phyloP scores from a whole-genome alignment of 108 stramenopile species.

The Pseudonitzschia multistriata region DNA sequence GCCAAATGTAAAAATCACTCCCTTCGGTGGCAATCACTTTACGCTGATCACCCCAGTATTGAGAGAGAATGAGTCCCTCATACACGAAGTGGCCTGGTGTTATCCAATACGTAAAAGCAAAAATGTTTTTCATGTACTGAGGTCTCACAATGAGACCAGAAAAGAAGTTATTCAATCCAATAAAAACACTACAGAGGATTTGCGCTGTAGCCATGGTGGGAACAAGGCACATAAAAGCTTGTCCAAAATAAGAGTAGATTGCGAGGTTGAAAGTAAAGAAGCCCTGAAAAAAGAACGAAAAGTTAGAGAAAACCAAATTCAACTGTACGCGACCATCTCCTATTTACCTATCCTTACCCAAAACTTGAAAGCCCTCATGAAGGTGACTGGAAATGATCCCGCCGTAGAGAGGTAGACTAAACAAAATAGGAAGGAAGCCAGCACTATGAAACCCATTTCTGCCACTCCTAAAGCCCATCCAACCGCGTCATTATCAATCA shows the following conservation, averaged over 20 bases:
- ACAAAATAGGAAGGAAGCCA: conserved; percentile 35
- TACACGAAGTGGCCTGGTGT: conserved; percentile 77
- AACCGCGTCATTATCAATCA: conserved; percentile 55
- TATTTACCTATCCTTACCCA: conserved; percentile 16
- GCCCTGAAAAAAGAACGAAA: conserved; percentile 31
- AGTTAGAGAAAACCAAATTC: not conserved
- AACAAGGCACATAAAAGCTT: conserved; percentile 74
- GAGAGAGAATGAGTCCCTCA: conserved; percentile 61
- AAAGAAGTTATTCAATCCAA: conserved; percentile 79
- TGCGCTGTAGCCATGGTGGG: conserved; percentile 54
- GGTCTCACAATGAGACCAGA: conserved; percentile 72
- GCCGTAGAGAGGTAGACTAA: conserved; percentile 23
- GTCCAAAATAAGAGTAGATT: conserved; percentile 75
- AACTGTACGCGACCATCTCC: not conserved
- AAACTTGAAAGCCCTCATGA: conserved; percentile 30
- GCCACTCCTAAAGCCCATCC: conserved; percentile 62
- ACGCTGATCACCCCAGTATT: conserved; percentile 45
- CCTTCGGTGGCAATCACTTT: conserved; percentile 32
- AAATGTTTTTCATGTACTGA: conserved; percentile 50
- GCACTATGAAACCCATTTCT: conserved; percentile 56
- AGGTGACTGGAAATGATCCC: conserved; percentile 31
- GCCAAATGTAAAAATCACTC: conserved; percentile 50
- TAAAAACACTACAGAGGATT: conserved; percentile 65
- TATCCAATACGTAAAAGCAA: conserved; percentile 56
- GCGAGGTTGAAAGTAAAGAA: conserved; percentile 75